Evolutionary conservation across 1,284 basidiomycete species (phyloP), one percentile per base, ranked within the genome.

Genomic region (Meripilus lineatus): DNA sequence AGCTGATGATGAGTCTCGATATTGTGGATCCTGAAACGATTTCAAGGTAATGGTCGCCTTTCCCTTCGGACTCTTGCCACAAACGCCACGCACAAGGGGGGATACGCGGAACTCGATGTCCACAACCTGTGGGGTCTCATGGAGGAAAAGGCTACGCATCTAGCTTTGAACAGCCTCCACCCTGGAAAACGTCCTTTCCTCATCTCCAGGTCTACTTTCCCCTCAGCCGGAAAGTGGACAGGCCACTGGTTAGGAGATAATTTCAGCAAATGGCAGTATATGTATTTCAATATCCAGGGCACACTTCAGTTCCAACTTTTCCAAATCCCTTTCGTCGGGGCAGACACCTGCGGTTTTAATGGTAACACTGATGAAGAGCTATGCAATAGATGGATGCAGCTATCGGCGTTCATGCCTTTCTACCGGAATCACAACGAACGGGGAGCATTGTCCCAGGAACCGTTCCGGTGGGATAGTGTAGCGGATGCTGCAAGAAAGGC

Each of bases 311-410:
- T 88, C 72, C 84, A 85, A 63, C 65, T 87, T 37, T 84, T 79
- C 71, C 79, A 84, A 55, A 79, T 85, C 47, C 84, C 83, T 2
- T 81, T 89, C 62, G 84, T 87, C 20, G 87, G 87, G 13, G 79
- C 85, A 1, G 86, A 89, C 50, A 77, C 77, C 1, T 86, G 81
- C 58, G 81, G 79, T 13, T 82, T 82, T 65, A 68, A 72, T 49
- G 75, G 70, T 0, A 89, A 91, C 61, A 81, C 82, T 0, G 77
- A 87, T 54, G 89, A 92, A 59, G 84, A 89, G 58, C 71, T 92
- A 6, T 88, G 86, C 61, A 84, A 81, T 48, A 75, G 88, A 18
- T 91, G 88, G 88, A 87, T 86, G 81, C 77, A 82, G 56, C 70
- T 90, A 10, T 72, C 81, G 1, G 86, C 87, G 0, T 86, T 88